Evolutionary conservation across 805 yeast genomes (phyloP).

Genomic region (Metschnikowia santaceciliae): DNA sequence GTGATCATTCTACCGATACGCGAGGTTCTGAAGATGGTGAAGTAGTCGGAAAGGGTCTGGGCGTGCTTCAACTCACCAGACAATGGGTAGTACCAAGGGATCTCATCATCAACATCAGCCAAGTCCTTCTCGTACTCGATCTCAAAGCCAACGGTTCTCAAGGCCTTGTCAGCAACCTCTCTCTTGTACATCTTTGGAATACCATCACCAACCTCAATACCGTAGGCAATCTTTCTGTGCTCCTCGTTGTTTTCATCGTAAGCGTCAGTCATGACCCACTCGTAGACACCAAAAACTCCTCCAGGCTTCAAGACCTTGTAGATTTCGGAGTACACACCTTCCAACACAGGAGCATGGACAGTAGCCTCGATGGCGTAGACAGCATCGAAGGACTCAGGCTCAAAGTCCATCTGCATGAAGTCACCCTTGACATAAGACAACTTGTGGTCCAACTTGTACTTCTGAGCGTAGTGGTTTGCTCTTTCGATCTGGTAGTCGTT

Average conservation of each 20-base stretch:
- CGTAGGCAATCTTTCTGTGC: conserved; percentile 93
- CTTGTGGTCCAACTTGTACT: conserved; percentile 62
- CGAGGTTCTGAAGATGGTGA: conserved; percentile 87
- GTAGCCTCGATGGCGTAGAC: conserved; percentile 99
- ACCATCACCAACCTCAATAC: conserved; percentile 98
- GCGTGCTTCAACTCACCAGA: conserved; percentile 90
- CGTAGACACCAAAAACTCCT: conserved; percentile 96
- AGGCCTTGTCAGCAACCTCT: conserved; percentile 83
- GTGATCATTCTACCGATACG: conserved; percentile 82
- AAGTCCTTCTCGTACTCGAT: conserved; percentile 72
- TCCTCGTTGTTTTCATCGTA: conserved; percentile 84
- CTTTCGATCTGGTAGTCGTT: conserved; percentile 95
- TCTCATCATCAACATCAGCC: conserved; percentile 74
- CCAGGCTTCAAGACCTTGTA: conserved; percentile 96
- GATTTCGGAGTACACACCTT: conserved; percentile 93
- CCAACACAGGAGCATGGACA: conserved; percentile 93
- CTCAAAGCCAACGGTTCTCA: conserved; percentile 83
- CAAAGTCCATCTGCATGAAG: conserved; percentile 98
- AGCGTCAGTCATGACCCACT: conserved; percentile 97
- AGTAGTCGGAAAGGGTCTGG: conserved; percentile 71
- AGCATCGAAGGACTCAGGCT: conserved; percentile 85
- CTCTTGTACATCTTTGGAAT: conserved; percentile 93
- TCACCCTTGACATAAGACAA: conserved; percentile 91
- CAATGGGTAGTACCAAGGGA: conserved; percentile 98
- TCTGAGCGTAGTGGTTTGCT: conserved; percentile 76